Percentiles rank a stretch among this genome's conserved stretches.
Evolutionary conservation across 345 rosid species (phyloP).

Genomic region (Lenwebbia sp.): DNA sequence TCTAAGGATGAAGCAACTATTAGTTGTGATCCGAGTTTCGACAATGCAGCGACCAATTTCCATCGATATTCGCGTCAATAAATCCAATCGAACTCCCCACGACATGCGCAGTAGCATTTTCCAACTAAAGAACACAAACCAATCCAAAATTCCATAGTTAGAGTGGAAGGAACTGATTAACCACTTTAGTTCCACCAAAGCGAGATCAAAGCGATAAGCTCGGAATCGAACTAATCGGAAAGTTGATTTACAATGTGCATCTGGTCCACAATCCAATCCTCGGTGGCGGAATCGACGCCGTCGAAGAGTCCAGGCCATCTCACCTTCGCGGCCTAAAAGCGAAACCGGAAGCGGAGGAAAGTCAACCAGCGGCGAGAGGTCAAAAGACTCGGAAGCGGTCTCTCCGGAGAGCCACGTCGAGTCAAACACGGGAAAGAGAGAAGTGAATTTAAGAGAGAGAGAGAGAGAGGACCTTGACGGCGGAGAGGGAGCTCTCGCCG

Average conservation of each 20-base stretch:
- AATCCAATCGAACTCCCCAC: background rate
- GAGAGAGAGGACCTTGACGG: constrained; percentile 51
- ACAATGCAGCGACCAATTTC: background rate
- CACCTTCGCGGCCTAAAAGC: constrained; percentile 59
- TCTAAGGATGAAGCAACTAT: background rate
- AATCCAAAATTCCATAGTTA: background rate
- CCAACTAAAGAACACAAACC: background rate
- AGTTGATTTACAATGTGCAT: constrained; percentile 51
- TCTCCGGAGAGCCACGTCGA: background rate
- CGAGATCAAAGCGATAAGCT: background rate
- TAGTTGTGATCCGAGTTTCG: background rate
- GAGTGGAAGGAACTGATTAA: background rate
- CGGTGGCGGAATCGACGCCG: constrained; percentile 47
- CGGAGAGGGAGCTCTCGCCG: constrained; percentile 92
- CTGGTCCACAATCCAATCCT: constrained; percentile 85
- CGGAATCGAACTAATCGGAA: background rate
- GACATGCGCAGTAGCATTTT: background rate
- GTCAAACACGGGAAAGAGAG: background rate
- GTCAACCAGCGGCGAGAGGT: background rate
- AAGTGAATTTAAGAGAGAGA: background rate
- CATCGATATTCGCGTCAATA: too few species aligned
- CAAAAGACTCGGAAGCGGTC: background rate
- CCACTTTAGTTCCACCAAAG: background rate
- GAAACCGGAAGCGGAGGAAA: background rate
- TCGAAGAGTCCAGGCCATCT: constrained; percentile 73